These are phyloP conservation scores for Puccinia coronata DNA, from an alignment of 1,284 basidiomycete genomes.

Conservation along the genomic window DNA sequence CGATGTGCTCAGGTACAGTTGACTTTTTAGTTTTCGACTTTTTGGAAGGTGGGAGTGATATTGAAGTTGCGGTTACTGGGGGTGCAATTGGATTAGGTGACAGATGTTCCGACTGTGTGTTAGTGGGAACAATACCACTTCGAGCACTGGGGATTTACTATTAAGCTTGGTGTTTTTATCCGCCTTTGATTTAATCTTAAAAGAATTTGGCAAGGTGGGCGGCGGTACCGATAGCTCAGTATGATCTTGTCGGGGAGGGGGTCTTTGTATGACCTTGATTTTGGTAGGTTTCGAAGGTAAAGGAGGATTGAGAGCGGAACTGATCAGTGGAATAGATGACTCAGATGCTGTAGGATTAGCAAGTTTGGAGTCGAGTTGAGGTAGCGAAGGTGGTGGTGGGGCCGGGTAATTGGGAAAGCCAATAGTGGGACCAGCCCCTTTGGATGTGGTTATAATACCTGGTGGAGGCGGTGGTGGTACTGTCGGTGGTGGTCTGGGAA, in stretches of 20 bases:
- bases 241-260: not conserved
- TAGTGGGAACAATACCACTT: not conserved
- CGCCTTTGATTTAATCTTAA: slow-evolving; percentile 11
- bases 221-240: not conserved
- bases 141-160: not conserved
- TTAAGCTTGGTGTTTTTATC: not conserved
- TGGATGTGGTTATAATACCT: not conserved
- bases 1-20: slow-evolving; percentile 7
- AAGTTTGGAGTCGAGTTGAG: not conserved
- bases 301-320: not conserved
- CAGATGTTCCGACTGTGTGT: not conserved
- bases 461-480: not conserved
- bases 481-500: slow-evolving; percentile 33
- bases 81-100: slow-evolving; percentile 3
- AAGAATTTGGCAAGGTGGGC: not conserved
- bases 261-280: slow-evolving; percentile 35
- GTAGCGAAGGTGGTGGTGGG: slow-evolving; percentile 40
- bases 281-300: slow-evolving; percentile 22
- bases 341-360: not conserved
- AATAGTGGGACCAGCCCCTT: not conserved
- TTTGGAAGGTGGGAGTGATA: not conserved
- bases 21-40: slow-evolving; percentile 44
- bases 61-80: not conserved
- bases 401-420: slow-evolving; percentile 8
- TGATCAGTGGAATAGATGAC: not conserved